Evolutionary conservation across 352 stramenopile species (phyloP), one percentile per base, ranked within the genome.

Genomic region (Phytophthora megakarya): DNA sequence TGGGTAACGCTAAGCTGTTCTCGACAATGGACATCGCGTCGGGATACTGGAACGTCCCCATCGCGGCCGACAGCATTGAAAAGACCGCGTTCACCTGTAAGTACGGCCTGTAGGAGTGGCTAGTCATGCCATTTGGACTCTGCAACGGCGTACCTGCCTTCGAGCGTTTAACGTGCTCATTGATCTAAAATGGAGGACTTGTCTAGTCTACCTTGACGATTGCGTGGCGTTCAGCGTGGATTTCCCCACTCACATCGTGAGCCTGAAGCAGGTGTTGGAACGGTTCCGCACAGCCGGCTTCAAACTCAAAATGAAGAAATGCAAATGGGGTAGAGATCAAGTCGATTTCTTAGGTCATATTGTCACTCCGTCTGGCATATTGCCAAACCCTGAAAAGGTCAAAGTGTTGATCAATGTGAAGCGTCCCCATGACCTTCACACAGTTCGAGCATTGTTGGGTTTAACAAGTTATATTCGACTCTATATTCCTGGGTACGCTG

Each of bases 241-340:
- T n/a, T n/a, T n/a, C n/a, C n/a, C n/a, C n/a, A n/a, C n/a, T n/a
- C 39, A 60, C 16, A 5, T 60, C 7, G 39, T 51, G 1, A 25
- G 52, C 0, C 12, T 61, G 1, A 38, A 40, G 0, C 52, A 51
- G 21, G 26, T 61, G n/a, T 11, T 51, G 10, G 26, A n/a, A 37
- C 39, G 26, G 28, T 61, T 51, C 52, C 18, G 15, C 6, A 7
- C 30, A 3, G 38, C 26, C 0, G 40, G 40, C 1, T 61, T 61
- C 30, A 52, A 61, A 16, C 30, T 52, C 3, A 61, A 52, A 16
- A 52, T 60, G 40, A 46, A 52, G 40, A 52, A 52, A 11, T 52
- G 40, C 21, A 40, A 61, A 5, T 52, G 53, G 26, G 30, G 53
- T 33, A 19, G 53, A 10, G 35, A 21, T 23, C 53, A 61, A 26